Evolutionary conservation across 345 rosid genomes (phyloP).

Genomic region (Bretschneidera sinensis): DNA sequence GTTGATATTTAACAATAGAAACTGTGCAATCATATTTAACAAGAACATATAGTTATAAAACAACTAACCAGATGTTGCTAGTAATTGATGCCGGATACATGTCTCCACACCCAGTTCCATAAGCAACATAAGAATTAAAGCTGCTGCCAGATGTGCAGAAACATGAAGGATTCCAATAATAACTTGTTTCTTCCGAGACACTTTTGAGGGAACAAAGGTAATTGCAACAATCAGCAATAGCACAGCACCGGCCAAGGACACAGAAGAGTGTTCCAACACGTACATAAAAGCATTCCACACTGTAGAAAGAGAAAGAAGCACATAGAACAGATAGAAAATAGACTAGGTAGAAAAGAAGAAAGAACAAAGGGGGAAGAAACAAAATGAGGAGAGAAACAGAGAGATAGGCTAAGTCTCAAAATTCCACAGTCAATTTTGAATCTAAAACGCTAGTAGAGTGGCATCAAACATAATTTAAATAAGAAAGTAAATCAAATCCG

Average conservation of each 20-base stretch:
- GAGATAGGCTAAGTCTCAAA: too few relatives aligned
- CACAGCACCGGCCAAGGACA: conserved; percentile 72
- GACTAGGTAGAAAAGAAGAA: too few relatives aligned
- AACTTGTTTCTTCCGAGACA: conserved; percentile 69
- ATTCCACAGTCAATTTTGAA: too few relatives aligned
- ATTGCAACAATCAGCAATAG: conserved; percentile 60
- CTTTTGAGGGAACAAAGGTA: conserved; percentile 80
- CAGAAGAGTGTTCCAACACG: conserved; percentile 72
- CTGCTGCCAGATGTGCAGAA: conserved; percentile 81
- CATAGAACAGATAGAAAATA: too few relatives aligned
- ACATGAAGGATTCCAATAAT: conserved; percentile 87
- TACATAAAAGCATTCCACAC: conserved; percentile 67
- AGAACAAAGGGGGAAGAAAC: too few relatives aligned
- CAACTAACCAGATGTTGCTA: conserved; percentile 85
- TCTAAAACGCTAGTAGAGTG: too few relatives aligned
- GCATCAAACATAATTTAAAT: too few relatives aligned
- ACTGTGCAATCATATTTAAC: not conserved
- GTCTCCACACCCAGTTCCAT: conserved; percentile 90
- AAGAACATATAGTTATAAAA: conserved; percentile 1
- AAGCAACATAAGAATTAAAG: conserved; percentile 87
- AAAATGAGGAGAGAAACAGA: too few relatives aligned
- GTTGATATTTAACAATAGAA: too few relatives aligned
- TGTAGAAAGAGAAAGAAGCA: too few relatives aligned
- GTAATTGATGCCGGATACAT: conserved; percentile 80
- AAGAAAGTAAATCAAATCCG: too few relatives aligned